A percentile compares a stretch with the other conserved stretches of the same genome.
phyloP scores from a whole-genome alignment of 1,139 yeast species.

The Kodamaea ohmeri region DNA sequence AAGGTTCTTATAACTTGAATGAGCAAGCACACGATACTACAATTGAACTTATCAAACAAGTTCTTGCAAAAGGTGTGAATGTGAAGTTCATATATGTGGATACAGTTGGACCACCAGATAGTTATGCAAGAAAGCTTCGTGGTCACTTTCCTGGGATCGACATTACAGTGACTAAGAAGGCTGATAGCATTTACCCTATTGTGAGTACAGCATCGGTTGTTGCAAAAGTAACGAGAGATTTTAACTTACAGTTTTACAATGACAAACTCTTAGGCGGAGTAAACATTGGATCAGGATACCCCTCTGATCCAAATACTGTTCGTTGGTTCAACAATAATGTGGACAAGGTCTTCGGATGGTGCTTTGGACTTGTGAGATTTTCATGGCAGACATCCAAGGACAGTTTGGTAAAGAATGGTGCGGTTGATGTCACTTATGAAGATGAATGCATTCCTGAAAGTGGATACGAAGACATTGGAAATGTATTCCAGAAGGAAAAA shows the following conservation, averaged over 20 bases:
- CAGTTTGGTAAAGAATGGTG: constrained; percentile 53
- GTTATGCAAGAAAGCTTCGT: constrained; percentile 75
- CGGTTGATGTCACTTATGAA: constrained; percentile 42
- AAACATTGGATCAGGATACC: constrained; percentile 86
- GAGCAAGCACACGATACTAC: constrained; percentile 97
- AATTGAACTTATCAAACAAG: constrained; percentile 63
- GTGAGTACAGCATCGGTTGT: constrained; percentile 97
- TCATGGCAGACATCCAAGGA: constrained; percentile 95
- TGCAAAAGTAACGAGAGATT: constrained; percentile 94
- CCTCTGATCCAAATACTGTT: constrained; percentile 84
- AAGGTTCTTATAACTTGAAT: constrained; percentile 72
- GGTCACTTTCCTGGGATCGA: constrained; percentile 65
- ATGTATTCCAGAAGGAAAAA: constrained; percentile 20
- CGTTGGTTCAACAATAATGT: constrained; percentile 63
- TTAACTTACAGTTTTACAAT: constrained; percentile 47
- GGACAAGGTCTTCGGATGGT: constrained; percentile 87
- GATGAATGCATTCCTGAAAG: constrained; percentile 32
- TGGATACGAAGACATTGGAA: constrained; percentile 33
- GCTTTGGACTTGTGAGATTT: constrained; percentile 66
- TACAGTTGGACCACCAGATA: constrained; percentile 92
- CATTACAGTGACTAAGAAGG: constrained; percentile 90
- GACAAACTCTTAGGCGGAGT: constrained; percentile 23
- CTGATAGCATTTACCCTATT: constrained; percentile 89
- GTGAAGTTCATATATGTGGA: constrained; percentile 78
- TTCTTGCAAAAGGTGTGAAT: constrained; percentile 59